Evolutionary conservation across 805 yeast species (phyloP).

Genomic region (Yueomyces sinensis): DNA sequence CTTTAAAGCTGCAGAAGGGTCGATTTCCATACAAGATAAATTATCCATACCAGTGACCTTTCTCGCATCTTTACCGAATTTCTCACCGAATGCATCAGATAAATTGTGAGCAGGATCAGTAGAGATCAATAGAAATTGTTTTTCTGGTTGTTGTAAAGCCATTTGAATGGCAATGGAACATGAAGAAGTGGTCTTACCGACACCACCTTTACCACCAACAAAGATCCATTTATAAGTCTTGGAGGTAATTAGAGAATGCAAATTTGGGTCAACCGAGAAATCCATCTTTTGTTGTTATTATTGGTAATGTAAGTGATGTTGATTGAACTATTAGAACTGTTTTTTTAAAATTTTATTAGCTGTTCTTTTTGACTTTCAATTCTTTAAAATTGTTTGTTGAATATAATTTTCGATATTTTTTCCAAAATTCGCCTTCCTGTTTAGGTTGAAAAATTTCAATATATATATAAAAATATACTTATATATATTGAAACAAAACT

Average conservation of each 20-base stretch:
- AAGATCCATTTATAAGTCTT: constrained; percentile 84
- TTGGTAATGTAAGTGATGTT: no score
- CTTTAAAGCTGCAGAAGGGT: constrained; percentile 85
- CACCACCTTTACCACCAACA: constrained; percentile 99
- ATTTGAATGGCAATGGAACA: constrained; percentile 91
- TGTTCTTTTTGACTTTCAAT: no score
- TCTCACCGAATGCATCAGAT: constrained; percentile 96
- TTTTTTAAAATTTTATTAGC: no score
- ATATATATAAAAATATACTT: no score
- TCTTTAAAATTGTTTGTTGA: no score
- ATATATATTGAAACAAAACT: no score
- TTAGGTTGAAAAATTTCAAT: no score
- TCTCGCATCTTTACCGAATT: constrained; percentile 94
- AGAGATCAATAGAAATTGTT: constrained; percentile 77
- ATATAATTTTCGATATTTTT: no score
- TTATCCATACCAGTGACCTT: constrained; percentile 80
- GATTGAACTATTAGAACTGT: no score
- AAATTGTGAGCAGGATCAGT: constrained; percentile 98
- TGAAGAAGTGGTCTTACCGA: constrained; percentile 96
- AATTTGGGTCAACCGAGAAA: constrained; percentile 56
- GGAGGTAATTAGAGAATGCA: constrained; percentile 54
- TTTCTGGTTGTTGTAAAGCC: constrained; percentile 67
- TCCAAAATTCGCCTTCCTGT: no score
- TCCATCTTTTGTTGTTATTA: no score
- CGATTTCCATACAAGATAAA: constrained; percentile 96